phyloP scores from a whole-genome alignment of 768 basidiomycete genomes.

The Sporobolomyces phaffii region DNA sequence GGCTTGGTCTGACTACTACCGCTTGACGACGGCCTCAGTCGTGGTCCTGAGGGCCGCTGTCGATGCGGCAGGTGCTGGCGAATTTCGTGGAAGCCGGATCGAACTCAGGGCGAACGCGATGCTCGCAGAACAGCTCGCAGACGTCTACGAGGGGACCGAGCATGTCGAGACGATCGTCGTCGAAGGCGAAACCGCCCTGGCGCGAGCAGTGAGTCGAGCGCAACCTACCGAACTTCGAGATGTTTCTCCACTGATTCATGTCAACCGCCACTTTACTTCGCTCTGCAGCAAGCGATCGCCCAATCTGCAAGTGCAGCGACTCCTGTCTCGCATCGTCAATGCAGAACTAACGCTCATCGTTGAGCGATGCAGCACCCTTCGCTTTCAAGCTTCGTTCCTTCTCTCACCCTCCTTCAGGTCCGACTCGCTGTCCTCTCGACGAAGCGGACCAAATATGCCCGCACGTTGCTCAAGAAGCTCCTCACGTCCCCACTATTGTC shows the following conservation, averaged over 20 bases:
- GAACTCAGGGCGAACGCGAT: constrained; percentile 14
- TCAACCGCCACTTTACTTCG: neutral
- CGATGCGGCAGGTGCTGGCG: neutral
- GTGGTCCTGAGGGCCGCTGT: neutral
- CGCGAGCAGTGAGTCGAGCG: constrained; percentile 7
- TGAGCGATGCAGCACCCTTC: constrained; percentile 20
- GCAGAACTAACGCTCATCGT: neutral
- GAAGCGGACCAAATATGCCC: constrained; percentile 11
- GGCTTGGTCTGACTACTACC: constrained; percentile 1
- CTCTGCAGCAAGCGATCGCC: constrained; percentile 15
- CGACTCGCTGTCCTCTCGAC: constrained; percentile 10
- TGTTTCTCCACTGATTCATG: neutral
- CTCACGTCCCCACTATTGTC: neutral
- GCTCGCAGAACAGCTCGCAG: constrained; percentile 1
- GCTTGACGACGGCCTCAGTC: neutral
- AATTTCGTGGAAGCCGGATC: constrained; percentile 11
- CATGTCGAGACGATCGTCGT: neutral
- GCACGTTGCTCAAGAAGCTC: constrained; percentile 11
- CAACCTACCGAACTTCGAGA: too few species aligned
- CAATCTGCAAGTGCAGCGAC: neutral
- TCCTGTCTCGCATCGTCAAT: neutral
- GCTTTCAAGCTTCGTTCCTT: neutral
- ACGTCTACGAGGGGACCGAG: constrained; percentile 5
- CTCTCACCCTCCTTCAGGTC: constrained; percentile 14
- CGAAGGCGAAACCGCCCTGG: constrained; percentile 1